phyloP scores from a whole-genome alignment of 2,329 filamentous ascomycete genomes.

The Lachnellula willkommii region DNA sequence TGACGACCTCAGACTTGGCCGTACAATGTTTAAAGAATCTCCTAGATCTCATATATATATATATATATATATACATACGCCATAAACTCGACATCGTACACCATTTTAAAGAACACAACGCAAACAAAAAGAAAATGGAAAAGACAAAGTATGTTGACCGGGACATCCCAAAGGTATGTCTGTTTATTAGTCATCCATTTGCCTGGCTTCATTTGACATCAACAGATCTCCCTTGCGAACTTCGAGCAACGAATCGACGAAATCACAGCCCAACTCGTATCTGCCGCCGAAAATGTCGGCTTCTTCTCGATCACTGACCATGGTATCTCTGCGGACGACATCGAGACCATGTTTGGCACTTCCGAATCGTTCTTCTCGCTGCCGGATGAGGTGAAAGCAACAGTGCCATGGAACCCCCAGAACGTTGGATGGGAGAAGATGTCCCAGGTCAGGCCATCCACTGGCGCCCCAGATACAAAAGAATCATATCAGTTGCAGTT shows the following conservation, averaged over 20 bases:
- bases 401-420: slow-evolving; percentile 33
- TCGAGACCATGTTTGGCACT: slow-evolving; percentile 35
- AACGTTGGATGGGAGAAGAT: slow-evolving; percentile 42
- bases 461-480: slow-evolving; percentile 47
- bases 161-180: not conserved
- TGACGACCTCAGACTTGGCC: not conserved
- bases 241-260: slow-evolving; percentile 46
- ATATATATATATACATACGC: no score
- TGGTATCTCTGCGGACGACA: slow-evolving; percentile 35
- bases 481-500: slow-evolving; percentile 54
- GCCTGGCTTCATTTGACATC: not conserved
- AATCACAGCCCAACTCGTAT: slow-evolving; percentile 45
- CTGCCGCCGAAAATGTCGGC: slow-evolving; percentile 49
- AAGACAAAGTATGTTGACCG: not conserved
- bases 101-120: no score
- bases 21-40: not conserved
- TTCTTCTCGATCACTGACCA: slow-evolving; percentile 53
- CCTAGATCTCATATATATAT: no score
- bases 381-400: slow-evolving; percentile 41
- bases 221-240: slow-evolving; percentile 41
- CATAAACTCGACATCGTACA: no score
- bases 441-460: slow-evolving; percentile 47
- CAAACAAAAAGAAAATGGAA: not conserved
- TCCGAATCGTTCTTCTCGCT: slow-evolving; percentile 46
- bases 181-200: not conserved